Conservation (phyloP, 306 rosid genomes). For the Medicago truncatula region MtrunA17r5.0-ANR NC_053042.1:53745501-53746000, state of each 20-base stretch:
- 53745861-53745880: background rate
- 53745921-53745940: background rate
- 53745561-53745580: slow-evolving; percentile 75
- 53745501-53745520: slow-evolving; percentile 45
- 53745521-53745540: background rate
- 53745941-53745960: slow-evolving; percentile 80
- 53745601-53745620: slow-evolving; percentile 80
- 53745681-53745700: slow-evolving; percentile 92
- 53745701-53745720: slow-evolving; percentile 66
- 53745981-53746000: slow-evolving; percentile 46
- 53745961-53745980: slow-evolving; percentile 43
- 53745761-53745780: background rate
- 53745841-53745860: background rate
- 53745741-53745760: slow-evolving; percentile 2
- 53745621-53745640: slow-evolving; percentile 96
- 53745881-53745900: background rate
- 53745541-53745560: slow-evolving; percentile 59
- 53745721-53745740: slow-evolving; percentile 51
- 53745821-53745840: background rate
- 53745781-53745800: background rate
- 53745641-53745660: slow-evolving; percentile 96
- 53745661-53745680: slow-evolving; percentile 81
- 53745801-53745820: background rate
- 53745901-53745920: background rate
- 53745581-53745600: slow-evolving; percentile 84